Evolutionary conservation across 2,329 filamentous ascomycete species (phyloP), one percentile per base, ranked within the genome.

Genomic region (Fusarium liriodendri): DNA sequence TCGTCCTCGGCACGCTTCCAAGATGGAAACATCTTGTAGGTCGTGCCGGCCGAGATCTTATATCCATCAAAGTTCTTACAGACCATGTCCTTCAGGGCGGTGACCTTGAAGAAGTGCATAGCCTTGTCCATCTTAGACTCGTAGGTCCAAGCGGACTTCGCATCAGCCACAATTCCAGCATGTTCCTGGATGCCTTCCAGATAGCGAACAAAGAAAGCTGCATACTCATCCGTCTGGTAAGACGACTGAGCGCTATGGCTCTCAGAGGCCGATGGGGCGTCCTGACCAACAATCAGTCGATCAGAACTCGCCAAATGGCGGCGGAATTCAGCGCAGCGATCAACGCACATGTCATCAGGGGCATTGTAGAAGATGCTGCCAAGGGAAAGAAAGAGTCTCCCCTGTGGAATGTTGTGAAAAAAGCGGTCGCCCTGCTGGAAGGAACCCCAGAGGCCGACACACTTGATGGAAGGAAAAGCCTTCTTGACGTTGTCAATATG

Each of bases 341-440:
- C 71, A 3, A 62, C 38, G 16, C 65, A 72, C 64, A 79, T 70
- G 1, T 68, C 6, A 2, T 74, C 67, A 0, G 77, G 74, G 0
- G 64, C 77, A 2, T 78, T 78, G 67, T 57, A 77, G 25, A 77
- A 75, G 10, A 76, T 76, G 0, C 65, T 72, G 0, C 77, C 77
- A 0, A 78, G 64, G 0, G 74, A 76, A 0, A 79, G 32, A 50
- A 77, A 79, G 3, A 79, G 62, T 0, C 67, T 64, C 1, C 64
- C 37, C 0, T 38, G 13, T 0, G 59, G 33, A 5, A 77, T 74
- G 6, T 57, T 25, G 2, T 40, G 0, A 13, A 71, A 78, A 58
- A 33, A 76, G 0, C 5, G 18, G 13, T 78, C 73, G 1, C 71
- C 76, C 5, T 79, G 50, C 1, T 74, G 37, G n/a, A 78, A 77